phyloP scores from a whole-genome alignment of 768 basidiomycete species.

The Pulveroboletus ravenelii region DNA sequence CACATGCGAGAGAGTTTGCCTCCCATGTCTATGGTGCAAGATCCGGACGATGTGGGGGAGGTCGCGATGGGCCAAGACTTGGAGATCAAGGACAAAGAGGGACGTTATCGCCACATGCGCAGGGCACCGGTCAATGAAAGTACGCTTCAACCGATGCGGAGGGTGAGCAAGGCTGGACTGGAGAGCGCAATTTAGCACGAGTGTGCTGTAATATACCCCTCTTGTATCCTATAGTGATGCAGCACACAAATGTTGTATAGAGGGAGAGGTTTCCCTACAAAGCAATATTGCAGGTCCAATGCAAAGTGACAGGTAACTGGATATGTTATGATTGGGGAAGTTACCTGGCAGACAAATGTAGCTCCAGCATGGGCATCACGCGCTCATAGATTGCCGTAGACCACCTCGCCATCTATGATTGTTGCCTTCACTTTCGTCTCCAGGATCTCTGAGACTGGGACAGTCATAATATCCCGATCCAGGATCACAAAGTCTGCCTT shows the following conservation, averaged over 20 bases:
- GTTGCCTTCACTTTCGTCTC: conserved; percentile 65
- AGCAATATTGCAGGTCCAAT: neutral
- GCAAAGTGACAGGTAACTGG: neutral
- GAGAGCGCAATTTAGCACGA: conserved; percentile 53
- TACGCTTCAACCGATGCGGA: conserved; percentile 82
- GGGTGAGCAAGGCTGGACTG: conserved; percentile 91
- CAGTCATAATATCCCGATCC: conserved; percentile 72
- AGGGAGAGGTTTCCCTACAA: neutral
- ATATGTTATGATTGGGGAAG: conserved; percentile 1
- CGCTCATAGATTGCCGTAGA: conserved; percentile 45
- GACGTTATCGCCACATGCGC: conserved; percentile 83
- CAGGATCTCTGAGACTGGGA: conserved; percentile 58
- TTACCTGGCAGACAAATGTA: neutral
- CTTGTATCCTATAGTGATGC: conserved; percentile 5
- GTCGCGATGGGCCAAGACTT: conserved; percentile 66
- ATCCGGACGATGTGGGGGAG: conserved; percentile 31
- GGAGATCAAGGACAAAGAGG: conserved; percentile 83
- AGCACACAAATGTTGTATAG: neutral
- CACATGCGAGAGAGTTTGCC: conserved; percentile 70
- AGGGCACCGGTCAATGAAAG: conserved; percentile 83
- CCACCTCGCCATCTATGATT: conserved; percentile 66
- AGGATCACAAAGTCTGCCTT: conserved; percentile 86
- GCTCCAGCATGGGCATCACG: conserved; percentile 4
- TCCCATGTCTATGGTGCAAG: conserved; percentile 26
- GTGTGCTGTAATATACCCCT: conserved; percentile 14